Conservation (phyloP, 805 yeast species). For the Yarrowia keelungensis region DNA sequence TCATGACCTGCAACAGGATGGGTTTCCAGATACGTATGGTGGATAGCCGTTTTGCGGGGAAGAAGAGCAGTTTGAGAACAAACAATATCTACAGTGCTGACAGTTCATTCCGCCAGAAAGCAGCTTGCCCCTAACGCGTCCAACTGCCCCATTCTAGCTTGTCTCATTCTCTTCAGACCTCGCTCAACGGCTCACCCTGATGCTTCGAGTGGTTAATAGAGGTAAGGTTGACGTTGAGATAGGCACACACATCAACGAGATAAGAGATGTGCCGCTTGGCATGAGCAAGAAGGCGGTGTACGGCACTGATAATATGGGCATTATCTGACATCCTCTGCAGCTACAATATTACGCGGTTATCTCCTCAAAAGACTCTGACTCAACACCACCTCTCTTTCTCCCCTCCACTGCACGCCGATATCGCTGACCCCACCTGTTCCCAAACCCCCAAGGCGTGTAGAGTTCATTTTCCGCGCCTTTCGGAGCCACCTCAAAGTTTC, state of each 20-base stretch:
- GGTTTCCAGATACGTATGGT: too few species aligned
- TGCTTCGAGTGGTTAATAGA: background rate
- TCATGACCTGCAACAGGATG: too few species aligned
- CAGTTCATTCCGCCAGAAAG: too few species aligned
- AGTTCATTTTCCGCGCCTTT: constrained; percentile 7
- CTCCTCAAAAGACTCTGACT: too few species aligned
- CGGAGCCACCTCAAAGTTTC: constrained; percentile 13
- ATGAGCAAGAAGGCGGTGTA: too few species aligned
- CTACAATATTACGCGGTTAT: too few species aligned
- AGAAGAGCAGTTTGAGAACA: background rate
- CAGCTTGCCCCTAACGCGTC: background rate
- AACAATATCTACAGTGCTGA: background rate
- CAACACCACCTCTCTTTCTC: too few species aligned
- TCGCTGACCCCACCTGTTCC: constrained; percentile 27
- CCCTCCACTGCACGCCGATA: constrained; percentile 1
- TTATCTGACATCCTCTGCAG: too few species aligned
- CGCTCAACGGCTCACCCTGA: background rate
- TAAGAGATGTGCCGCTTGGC: constrained; percentile 2
- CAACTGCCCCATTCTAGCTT: constrained; percentile 5
- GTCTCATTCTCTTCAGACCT: background rate
- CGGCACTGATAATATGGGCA: too few species aligned
- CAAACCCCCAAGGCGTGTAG: constrained; percentile 37
- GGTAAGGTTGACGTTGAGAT: constrained; percentile 7
- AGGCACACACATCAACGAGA: background rate
- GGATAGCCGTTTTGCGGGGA: background rate